These are phyloP conservation scores for Colletotrichum zoysiae DNA, from an alignment of 2,329 filamentous ascomycete species.

Conservation along the genomic window DNA sequence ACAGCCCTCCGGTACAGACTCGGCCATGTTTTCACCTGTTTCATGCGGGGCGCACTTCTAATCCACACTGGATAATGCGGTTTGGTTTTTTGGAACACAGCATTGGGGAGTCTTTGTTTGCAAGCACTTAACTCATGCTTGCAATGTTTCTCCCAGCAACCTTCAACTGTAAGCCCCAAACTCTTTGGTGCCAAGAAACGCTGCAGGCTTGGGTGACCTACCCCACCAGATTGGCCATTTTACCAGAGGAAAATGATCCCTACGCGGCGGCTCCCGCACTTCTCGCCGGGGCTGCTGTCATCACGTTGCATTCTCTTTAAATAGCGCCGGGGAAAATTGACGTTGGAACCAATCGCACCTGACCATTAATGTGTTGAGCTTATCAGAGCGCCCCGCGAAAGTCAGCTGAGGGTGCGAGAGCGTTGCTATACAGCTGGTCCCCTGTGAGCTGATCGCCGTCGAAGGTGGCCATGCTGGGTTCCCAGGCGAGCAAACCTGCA, in stretches of 20 bases:
- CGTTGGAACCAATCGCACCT: constrained; percentile 1
- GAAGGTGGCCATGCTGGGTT: not conserved
- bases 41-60: not conserved
- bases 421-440: constrained; percentile 11
- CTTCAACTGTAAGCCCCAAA: not conserved
- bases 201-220: not conserved
- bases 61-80: not conserved
- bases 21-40: not conserved
- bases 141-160: constrained; percentile 14
- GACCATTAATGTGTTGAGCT: not conserved
- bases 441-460: constrained; percentile 12
- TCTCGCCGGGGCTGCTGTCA: not conserved
- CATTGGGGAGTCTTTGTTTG: not conserved
- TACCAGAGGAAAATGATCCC: not conserved
- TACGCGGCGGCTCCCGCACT: not conserved
- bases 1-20: not conserved
- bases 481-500: constrained; percentile 16
- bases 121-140: not conserved
- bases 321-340: not conserved
- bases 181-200: not conserved
- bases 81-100: not conserved
- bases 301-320: not conserved
- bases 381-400: constrained; percentile 11
- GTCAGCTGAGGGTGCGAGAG: constrained; percentile 8
- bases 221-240: not conserved